Evolutionary conservation across 148 eudicot species (phyloP), one percentile per base, ranked within the genome.

Genomic region (Rhododendron williamsianum): DNA sequence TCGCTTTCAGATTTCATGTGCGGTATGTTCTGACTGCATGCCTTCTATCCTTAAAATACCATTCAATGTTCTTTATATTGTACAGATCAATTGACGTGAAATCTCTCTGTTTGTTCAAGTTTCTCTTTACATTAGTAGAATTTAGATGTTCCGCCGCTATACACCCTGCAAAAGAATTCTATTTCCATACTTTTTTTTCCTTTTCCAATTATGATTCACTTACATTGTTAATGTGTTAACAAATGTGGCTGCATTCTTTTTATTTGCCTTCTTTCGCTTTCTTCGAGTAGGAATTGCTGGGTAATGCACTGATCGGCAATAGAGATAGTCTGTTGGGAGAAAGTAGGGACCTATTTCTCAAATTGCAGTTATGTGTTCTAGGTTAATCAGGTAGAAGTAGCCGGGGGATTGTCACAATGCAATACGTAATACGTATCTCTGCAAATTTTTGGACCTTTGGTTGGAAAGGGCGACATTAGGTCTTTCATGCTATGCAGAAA

Each of bases 1-100:
- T 81, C 91, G 91, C 85, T 85, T 90, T 86, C 85, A 81, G 49
- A 83, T 91, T 83, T 84, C 93, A 8, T 91, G 93, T 56, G 92
- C 84, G 30, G 93, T 91, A 88, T 81, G 83, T 81, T 54, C 33
- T 25, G 4, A 71, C 38, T 13, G 58, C 6, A 1, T 18, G 38
- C 56, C 2, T 52, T 52, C 21, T 81, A 52, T 54, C 7, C 12
- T 0, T 51, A 15, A 43, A 80, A 30, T 80, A 51, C 54, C 0
- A 51, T 33, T 51, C 6, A 0, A 6, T 30, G 19, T 49, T 80
- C 63, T 15, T 30, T 23, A 35, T 3, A 27, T 18, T 80, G 35
- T n/a, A 35, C 12, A 9, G 19, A 30, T 4, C 30, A 35, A 30
- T 25, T 41, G 46, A n/a, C 13, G 0, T 25, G 35, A 72, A 18